Evolutionary conservation across 179 eudicot species (phyloP), one percentile per base, ranked within the genome.

Genomic region (Beta lomatogona): DNA sequence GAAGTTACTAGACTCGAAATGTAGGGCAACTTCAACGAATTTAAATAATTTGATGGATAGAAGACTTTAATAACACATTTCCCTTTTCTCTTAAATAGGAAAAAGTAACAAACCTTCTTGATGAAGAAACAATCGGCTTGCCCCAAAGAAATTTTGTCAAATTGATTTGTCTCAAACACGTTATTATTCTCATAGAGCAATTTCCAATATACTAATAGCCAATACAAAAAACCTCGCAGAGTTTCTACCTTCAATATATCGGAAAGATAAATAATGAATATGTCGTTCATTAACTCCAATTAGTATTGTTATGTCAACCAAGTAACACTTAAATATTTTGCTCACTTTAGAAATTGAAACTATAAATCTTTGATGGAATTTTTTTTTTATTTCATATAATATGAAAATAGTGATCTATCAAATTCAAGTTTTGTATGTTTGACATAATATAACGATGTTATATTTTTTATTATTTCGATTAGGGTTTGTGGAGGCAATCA

Each of bases 211-310:
- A 28, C 15, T 31, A 70, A 64, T 13, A 77, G 25, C 19, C 81
- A n/a, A 69, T 25, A 31, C 8, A 73, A 2, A 61, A 70, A 53
- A 79, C 44, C 66, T 79, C n/a, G 31, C 53, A 41, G 48, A 55
- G 9, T 31, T 59, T 83, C 44, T 84, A 91, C 99, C 99, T 94
- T n/a, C n/a, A n/a, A n/a, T n/a, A n/a, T n/a, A n/a, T 94, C 75
- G 87, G 31, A 28, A 28, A 28, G 31, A 28, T 28, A 28, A 28
- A 28, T 28, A 28, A 28, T 28, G 31, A 28, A 28, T 28, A 28
- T 28, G 31, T 28, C 31, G 31, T 28, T 28, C 31, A 28, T 28
- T 28, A 28, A 28, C 31, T 28, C 31, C 31, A 28, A 28, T 28
- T 28, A 28, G 31, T 28, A 1, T 28, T 28, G 31, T 28, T 28